Base-by-base conservation (phyloP, 192 early-diverging fungal species). In the Chytriomyces sp. region DNA sequence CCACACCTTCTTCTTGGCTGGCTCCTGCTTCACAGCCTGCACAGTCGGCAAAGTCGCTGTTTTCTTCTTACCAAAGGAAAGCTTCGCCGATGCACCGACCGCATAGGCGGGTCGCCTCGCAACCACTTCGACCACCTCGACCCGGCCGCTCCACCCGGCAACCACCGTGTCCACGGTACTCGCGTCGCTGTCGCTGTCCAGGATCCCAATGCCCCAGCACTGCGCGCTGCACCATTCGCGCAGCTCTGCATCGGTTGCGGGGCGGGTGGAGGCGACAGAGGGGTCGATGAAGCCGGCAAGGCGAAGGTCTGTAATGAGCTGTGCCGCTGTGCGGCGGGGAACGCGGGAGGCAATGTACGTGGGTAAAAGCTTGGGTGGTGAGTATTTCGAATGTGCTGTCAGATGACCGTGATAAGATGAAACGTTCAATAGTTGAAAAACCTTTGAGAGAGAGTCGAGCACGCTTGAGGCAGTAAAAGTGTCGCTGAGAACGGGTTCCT, bases 211-310 rank as follows among this genome's bases (percentile, higher is more conserved):
- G 25, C 79, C 83, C 92, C 92, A 94, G 44, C 80, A 83, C 7
- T 78, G 54, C 19, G 77, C 49, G n/a, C 8, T 8, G 36, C 65
- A 52, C 52, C 65, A 68, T 14, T 52, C 39, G 14, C 71, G 37
- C 39, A 89, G 82, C 59, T 74, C 76, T 31, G 78, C 70, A 5
- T 84, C 83, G 0, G 84, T 64, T 0, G 91, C 82, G 4, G 67
- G 40, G 4, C 31, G 14, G 1, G 52, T 41, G 5, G 34, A 25
- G 5, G 66, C 76, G 28, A 89, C 65, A 30, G 78, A 68, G 7
- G 86, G 70, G 65, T 93, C 90, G 28, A 95, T 85, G 75, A 95
- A 95, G 8, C 96, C 96, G 53, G 92, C 87, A 72, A 96, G 86
- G 73, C 89, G 89, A 41, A 96, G 78, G 59, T 85, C 88, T 4